Base-by-base conservation (phyloP, 768 basidiomycete genomes). In the Tricholoma saponaceum region DNA sequence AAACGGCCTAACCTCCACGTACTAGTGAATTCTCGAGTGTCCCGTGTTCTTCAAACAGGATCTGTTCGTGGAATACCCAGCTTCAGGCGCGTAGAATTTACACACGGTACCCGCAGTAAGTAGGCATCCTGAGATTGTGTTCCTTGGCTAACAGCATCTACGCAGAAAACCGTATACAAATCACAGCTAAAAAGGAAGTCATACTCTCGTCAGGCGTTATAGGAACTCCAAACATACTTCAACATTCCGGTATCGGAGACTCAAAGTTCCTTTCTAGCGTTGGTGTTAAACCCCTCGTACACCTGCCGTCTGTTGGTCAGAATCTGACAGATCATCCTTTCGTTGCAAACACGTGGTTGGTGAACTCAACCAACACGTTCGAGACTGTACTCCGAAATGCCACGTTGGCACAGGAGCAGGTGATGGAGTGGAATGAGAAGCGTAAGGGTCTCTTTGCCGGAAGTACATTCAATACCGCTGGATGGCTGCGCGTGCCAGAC, bases 161-260 rank as follows among this genome's bases (percentile, higher is more conserved):
- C 4, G 6, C 44, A 62, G 61, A 53, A 14, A 58, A 55, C 13
- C 58, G 53, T n/a, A 56, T 25, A 10, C 53, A 25, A 8, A 28
- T 72, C 16, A 66, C 57, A 3, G 73, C 73, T 12, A 62, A 32
- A 14, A 71, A 69, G 20, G 72, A 73, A 58, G 65, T 74, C n/a
- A 69, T 74, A 30, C 54, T 74, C 4, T 71, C 72, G 10, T 66
- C 65, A 12, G 72, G 72, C 1, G 65, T 68, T 22, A 59, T 71
- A 25, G 70, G 69, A 32, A 69, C 69, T 0, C 69, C 71, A 6
- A 67, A 65, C 20, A 63, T 72, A 25, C 64, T 72, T 12, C 61
- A 68, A 47, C 59, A 64, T 18, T 72, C 70, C 1, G 70, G 70
- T 20, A 72, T 73, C 50, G 72, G 72, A 6, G 62, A 69, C 32